These are phyloP conservation scores for Omphalotus guepiniiformis DNA, from an alignment of 768 basidiomycete genomes.

Conservation along the genomic window DNA sequence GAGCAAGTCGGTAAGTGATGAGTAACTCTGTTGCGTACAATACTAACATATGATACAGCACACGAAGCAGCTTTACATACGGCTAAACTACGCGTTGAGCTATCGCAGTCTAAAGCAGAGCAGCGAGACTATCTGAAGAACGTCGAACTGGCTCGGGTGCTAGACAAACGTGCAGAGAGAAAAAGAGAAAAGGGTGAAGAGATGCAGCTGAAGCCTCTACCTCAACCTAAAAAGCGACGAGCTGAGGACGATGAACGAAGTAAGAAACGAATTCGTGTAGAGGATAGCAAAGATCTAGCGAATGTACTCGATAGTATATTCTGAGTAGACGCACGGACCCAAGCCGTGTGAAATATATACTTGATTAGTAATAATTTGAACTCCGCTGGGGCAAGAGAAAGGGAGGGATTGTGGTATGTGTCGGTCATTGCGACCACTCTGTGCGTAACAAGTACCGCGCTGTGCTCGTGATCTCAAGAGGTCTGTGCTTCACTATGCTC, in stretches of 20 bases:
- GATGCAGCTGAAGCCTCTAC: slow-evolving; percentile 19
- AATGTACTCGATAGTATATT: slow-evolving; percentile 51
- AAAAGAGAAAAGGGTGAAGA: slow-evolving; percentile 57
- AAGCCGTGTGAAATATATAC: neutral
- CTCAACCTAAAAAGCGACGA: slow-evolving; percentile 3
- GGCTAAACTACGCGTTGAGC: slow-evolving; percentile 86
- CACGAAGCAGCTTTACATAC: slow-evolving; percentile 88
- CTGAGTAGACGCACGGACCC: slow-evolving; percentile 20
- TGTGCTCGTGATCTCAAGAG: slow-evolving; percentile 69
- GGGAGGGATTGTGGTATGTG: neutral
- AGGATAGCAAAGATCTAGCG: slow-evolving; percentile 24
- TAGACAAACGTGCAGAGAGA: slow-evolving; percentile 75
- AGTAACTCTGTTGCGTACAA: neutral
- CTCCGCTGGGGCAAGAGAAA: neutral
- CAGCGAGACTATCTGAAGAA: slow-evolving; percentile 92
- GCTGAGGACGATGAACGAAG: neutral
- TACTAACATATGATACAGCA: slow-evolving; percentile 41
- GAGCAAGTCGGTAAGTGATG: slow-evolving; percentile 88
- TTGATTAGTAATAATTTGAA: neutral
- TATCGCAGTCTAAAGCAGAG: slow-evolving; percentile 82
- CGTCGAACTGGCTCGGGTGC: slow-evolving; percentile 85
- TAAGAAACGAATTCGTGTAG: neutral
- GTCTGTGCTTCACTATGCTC: slow-evolving; percentile 93
- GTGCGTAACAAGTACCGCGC: slow-evolving; percentile 42
- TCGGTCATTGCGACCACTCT: slow-evolving; percentile 40